A percentile compares a stretch with the other conserved stretches of the same genome.
Evolutionary conservation across 345 rosid genomes (phyloP).

Genomic region (Pistacia integerrima): DNA sequence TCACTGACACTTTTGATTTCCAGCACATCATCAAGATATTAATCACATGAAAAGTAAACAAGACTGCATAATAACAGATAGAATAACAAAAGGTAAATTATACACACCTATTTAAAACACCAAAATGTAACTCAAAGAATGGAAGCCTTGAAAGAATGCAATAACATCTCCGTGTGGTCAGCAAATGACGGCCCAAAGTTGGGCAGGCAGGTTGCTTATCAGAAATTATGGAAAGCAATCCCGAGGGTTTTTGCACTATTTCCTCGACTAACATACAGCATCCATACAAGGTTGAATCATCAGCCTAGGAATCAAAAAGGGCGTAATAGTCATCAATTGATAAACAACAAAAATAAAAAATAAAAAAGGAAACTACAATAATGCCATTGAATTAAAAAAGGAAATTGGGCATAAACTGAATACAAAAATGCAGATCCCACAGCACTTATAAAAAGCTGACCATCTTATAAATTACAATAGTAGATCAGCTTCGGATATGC

Average conservation of each 20-base stretch:
- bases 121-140: conserved; percentile 90
- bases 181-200: conserved; percentile 66
- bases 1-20: not conserved
- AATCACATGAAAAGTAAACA: not conserved
- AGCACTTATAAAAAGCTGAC: not conserved
- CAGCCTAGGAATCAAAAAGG: conserved; percentile 56
- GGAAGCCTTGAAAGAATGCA: conserved; percentile 97
- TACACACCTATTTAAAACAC: conserved; percentile 73
- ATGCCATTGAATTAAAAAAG: not conserved
- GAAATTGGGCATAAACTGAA: not conserved
- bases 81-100: not conserved
- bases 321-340: conserved; percentile 12
- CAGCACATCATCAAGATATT: not conserved
- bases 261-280: conserved; percentile 92
- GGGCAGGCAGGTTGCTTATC: conserved; percentile 59
- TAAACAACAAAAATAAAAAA: conserved; percentile 5
- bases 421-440: not conserved
- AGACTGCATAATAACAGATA: not conserved
- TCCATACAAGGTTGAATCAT: conserved; percentile 89
- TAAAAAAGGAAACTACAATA: not conserved
- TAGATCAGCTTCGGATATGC: not conserved
- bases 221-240: conserved; percentile 82
- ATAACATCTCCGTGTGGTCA: conserved; percentile 93
- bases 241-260: conserved; percentile 87
- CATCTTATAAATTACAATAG: not conserved